phyloP scores from a whole-genome alignment of 2,329 filamentous ascomycete genomes.

The Alternaria viburni region DNA sequence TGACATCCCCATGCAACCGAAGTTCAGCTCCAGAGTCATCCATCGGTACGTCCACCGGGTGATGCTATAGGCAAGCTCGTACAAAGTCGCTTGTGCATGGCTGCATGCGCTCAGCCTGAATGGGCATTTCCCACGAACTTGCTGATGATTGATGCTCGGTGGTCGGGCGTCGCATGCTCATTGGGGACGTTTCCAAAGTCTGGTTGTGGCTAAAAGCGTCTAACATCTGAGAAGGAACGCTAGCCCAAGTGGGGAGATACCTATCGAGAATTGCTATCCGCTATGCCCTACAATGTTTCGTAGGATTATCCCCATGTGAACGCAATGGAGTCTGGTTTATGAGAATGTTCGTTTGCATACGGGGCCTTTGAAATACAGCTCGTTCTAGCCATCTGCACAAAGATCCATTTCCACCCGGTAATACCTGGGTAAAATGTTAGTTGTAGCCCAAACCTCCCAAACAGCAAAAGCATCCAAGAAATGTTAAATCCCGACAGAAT shows the following conservation, averaged over 20 bases:
- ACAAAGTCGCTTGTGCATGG: background rate
- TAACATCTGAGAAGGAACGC: background rate
- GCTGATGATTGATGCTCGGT: background rate
- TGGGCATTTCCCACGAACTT: background rate
- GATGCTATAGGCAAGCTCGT: background rate
- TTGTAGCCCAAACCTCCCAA: background rate
- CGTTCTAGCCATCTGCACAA: background rate
- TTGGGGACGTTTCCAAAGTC: background rate
- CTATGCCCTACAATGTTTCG: background rate
- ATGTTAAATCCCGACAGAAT: background rate
- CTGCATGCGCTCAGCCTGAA: background rate
- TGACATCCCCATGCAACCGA: background rate
- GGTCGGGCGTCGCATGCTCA: background rate
- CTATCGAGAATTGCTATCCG: background rate
- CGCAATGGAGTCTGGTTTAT: background rate
- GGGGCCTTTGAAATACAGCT: background rate
- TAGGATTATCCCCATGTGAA: background rate
- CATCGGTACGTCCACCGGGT: background rate
- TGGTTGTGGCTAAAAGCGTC: background rate
- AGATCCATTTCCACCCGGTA: background rate
- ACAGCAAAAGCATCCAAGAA: background rate
- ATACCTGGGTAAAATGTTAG: background rate
- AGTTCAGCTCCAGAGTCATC: background rate
- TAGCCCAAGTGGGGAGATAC: background rate
- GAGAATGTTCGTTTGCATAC: background rate